Conservation (phyloP, 768 basidiomycete genomes). For the Panellus pusillus region DNA sequence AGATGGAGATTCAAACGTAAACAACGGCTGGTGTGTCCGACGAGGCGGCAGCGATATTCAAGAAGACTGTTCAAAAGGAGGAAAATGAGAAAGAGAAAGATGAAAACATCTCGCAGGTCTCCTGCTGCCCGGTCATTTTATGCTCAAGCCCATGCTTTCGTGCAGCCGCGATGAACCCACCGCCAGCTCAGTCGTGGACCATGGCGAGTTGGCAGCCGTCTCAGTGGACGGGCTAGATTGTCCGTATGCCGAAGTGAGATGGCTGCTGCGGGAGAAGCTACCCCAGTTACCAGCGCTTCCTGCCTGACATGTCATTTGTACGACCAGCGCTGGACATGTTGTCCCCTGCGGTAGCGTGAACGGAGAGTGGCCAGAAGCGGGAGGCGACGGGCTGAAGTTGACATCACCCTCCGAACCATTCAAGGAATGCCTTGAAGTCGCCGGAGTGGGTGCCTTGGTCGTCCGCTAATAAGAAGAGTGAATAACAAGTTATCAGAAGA, state of each 20-base stretch:
- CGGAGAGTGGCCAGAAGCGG: constrained; percentile 46
- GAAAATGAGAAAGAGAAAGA: constrained; percentile 16
- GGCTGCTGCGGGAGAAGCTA: constrained; percentile 54
- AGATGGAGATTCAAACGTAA: constrained; percentile 18
- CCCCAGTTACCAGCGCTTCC: constrained; percentile 85
- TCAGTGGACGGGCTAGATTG: constrained; percentile 62
- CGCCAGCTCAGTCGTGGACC: constrained; percentile 55
- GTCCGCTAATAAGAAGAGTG: constrained; percentile 37
- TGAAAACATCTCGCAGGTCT: constrained; percentile 14
- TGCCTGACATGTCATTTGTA: constrained; percentile 67
- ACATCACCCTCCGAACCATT: constrained; percentile 69
- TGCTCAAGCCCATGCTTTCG: constrained; percentile 60
- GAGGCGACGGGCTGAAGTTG: constrained; percentile 57
- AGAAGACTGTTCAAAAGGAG: constrained; percentile 28
- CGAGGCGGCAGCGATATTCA: constrained; percentile 23
- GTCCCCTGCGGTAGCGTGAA: constrained; percentile 46
- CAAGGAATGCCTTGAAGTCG: constrained; percentile 69
- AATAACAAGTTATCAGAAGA: constrained; percentile 1
- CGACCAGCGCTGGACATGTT: constrained; percentile 41
- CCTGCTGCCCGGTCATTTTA: constrained; percentile 16
- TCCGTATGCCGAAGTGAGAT: constrained; percentile 52
- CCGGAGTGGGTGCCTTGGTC: constrained; percentile 44
- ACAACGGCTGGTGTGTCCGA: constrained; percentile 39
- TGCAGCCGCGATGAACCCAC: constrained; percentile 52
- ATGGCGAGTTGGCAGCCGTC: constrained; percentile 56